Evolutionary conservation across 2,329 filamentous ascomycete species (phyloP).

Genomic region (Alternaria brassicicola): DNA sequence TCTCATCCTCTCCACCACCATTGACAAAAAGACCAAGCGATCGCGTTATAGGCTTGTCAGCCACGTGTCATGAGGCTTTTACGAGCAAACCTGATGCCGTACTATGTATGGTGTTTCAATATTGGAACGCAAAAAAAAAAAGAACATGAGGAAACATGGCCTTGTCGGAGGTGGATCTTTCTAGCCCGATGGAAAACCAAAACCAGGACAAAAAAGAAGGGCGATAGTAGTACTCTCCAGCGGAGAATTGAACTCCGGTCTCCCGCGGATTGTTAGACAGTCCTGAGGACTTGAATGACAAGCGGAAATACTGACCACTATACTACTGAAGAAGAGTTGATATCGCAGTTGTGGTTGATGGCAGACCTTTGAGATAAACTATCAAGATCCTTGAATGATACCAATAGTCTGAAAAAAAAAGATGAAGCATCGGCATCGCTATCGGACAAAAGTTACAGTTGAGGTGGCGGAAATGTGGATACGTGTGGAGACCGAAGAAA

Average conservation of each 20-base stretch:
- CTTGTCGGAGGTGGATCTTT: too few species aligned
- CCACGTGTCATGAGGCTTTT: background rate
- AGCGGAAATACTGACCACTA: slow-evolving; percentile 6
- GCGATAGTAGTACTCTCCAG: background rate
- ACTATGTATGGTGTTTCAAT: background rate
- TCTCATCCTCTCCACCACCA: background rate
- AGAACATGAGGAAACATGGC: too few species aligned
- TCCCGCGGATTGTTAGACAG: background rate
- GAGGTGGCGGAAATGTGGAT: background rate
- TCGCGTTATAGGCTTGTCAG: background rate
- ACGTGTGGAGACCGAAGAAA: background rate
- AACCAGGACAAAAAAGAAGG: background rate
- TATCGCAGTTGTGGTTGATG: background rate
- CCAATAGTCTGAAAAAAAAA: too few species aligned
- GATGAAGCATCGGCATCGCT: background rate
- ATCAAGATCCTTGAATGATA: too few species aligned
- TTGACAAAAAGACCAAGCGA: background rate
- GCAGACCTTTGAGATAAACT: too few species aligned
- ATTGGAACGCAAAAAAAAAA: background rate
- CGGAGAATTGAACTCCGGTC: slow-evolving; percentile 3
- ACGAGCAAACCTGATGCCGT: background rate
- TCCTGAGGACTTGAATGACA: background rate
- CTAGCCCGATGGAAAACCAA: too few species aligned
- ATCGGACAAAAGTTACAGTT: background rate
- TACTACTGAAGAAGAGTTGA: slow-evolving; percentile 3